Percentiles rank a stretch among this genome's conserved stretches.
Evolutionary conservation across 345 rosid genomes (phyloP).

Genomic region (Anastatica hierochuntica): DNA sequence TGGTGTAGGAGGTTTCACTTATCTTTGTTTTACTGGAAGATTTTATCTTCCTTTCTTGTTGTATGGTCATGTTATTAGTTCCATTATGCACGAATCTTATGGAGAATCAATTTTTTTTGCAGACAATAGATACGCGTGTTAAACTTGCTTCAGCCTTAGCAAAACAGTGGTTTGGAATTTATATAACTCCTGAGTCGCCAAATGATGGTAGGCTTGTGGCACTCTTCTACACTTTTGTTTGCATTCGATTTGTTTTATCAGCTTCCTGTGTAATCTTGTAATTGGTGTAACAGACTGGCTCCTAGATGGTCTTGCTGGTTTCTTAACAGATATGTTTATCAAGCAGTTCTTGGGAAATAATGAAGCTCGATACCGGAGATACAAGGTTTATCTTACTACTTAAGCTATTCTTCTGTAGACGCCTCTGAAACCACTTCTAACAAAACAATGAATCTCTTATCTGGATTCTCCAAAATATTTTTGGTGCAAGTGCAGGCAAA

Average conservation of each 20-base stretch:
- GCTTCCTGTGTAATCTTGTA: slow-evolving; percentile 3
- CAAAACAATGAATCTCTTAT: background rate
- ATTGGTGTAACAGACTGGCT: slow-evolving; percentile 65
- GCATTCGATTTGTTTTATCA: background rate
- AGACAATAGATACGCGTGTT: slow-evolving; percentile 83
- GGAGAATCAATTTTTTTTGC: slow-evolving; percentile 26
- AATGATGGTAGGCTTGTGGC: slow-evolving; percentile 64
- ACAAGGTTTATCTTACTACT: slow-evolving; percentile 53
- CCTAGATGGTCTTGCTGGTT: slow-evolving; percentile 93
- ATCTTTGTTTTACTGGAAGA: background rate
- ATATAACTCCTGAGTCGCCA: slow-evolving; percentile 65
- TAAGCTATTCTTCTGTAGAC: slow-evolving; percentile 5
- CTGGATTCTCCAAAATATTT: background rate
- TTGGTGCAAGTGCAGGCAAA: slow-evolving; percentile 53
- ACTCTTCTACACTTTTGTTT: slow-evolving; percentile 11
- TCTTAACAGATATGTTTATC: slow-evolving; percentile 76
- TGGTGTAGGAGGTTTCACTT: too few relatives aligned
- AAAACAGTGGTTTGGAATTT: slow-evolving; percentile 97
- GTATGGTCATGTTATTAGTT: slow-evolving; percentile 10
- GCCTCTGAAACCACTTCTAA: background rate
- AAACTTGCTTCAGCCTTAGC: slow-evolving; percentile 89
- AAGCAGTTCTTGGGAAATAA: slow-evolving; percentile 93
- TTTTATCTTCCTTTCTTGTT: background rate
- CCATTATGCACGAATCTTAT: slow-evolving; percentile 17
- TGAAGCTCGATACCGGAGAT: slow-evolving; percentile 87